phyloP scores from a whole-genome alignment of 331 rosid genomes.

The Malus hybrid region DNA sequence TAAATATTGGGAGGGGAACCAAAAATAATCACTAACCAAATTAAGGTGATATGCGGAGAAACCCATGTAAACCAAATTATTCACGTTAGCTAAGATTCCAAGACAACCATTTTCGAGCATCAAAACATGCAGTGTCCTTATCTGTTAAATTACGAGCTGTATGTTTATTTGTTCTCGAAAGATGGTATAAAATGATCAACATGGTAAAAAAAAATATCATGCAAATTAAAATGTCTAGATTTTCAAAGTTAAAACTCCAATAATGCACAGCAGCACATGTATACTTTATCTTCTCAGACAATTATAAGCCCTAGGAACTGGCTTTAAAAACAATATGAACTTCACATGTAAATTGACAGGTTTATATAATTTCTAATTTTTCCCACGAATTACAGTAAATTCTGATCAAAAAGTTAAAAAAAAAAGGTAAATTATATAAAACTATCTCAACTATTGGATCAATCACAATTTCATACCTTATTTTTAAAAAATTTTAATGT shows the following conservation, averaged over 20 bases:
- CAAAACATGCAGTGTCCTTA: neutral
- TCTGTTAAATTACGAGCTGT: neutral
- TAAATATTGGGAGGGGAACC: neutral
- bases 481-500: too few species aligned
- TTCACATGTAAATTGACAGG: neutral
- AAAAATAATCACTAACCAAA: neutral
- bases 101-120: neutral
- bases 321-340: neutral
- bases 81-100: neutral
- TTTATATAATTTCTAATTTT: neutral
- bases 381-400: neutral
- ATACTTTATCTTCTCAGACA: neutral
- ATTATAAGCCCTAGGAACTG: neutral
- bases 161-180: too few species aligned
- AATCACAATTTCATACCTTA: too few species aligned
- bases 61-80: neutral
- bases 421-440: too few species aligned
- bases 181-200: neutral
- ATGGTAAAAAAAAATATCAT: neutral
- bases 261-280: neutral
- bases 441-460: too few species aligned
- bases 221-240: neutral
- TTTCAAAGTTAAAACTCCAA: neutral
- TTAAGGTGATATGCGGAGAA: neutral
- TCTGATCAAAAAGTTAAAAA: too few species aligned